Percentiles rank a stretch among this genome's conserved stretches.
Conservation (phyloP, 441 rosid species). For the Theobroma grandiflorum region DNA sequence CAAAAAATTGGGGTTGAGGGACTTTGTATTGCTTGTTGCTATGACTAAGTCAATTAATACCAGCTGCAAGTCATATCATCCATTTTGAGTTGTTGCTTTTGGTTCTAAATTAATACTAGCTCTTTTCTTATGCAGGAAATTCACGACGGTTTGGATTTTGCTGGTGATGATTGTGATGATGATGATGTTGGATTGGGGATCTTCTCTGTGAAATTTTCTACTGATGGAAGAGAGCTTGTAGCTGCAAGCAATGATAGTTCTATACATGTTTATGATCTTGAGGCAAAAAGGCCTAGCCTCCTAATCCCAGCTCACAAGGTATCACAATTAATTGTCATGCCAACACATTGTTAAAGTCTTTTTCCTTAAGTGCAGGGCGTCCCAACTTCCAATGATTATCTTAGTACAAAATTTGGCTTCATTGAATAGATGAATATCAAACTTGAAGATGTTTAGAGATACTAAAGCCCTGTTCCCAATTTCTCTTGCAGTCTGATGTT, state of each 20-base stretch:
- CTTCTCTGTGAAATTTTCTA: conserved; percentile 89
- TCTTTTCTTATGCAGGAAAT: conserved; percentile 63
- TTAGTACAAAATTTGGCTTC: not conserved
- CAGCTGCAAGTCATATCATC: not conserved
- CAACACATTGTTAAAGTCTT: not conserved
- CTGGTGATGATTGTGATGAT: conserved; percentile 32
- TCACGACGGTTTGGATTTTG: conserved; percentile 75
- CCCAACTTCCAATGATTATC: not conserved
- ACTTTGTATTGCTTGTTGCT: not conserved
- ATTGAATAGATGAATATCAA: not conserved
- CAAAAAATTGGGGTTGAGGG: not conserved
- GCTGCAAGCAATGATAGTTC: conserved; percentile 68
- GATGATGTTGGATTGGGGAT: conserved; percentile 60
- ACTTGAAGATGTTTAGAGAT: conserved; percentile 15
- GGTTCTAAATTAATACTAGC: not conserved
- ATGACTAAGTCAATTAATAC: not conserved
- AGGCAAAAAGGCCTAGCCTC: conserved; percentile 53
- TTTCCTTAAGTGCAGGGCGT: not conserved
- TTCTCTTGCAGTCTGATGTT: conserved; percentile 63
- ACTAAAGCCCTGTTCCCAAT: conserved; percentile 17
- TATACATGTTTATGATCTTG: conserved; percentile 67
- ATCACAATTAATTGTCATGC: conserved; percentile 3
- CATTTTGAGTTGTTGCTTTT: conserved; percentile 15
- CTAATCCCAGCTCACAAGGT: conserved; percentile 65
- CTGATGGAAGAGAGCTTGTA: conserved; percentile 86